These are phyloP conservation scores for Lumnitzera racemosa DNA, from an alignment of 345 rosid species.

Conservation along the genomic window DNA sequence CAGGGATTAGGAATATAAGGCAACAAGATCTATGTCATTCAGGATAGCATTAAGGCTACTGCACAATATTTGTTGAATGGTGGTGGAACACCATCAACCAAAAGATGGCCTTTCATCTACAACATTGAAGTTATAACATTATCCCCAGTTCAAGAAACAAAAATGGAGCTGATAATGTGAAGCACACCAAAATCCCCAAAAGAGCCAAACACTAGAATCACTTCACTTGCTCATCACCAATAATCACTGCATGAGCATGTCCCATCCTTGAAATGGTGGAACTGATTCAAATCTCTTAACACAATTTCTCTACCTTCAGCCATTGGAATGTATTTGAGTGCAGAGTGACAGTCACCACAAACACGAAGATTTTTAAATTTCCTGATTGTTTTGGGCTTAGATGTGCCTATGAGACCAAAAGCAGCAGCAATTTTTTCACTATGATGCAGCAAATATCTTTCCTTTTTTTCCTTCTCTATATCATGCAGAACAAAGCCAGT, in stretches of 20 bases:
- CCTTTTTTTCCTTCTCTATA: slow-evolving; percentile 52
- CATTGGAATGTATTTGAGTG: slow-evolving; percentile 46
- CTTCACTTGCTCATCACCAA: slow-evolving; percentile 25
- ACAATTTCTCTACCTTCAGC: slow-evolving; percentile 50
- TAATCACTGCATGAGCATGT: slow-evolving; percentile 68
- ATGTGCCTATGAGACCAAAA: slow-evolving; percentile 51
- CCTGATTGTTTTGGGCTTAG: slow-evolving; percentile 41
- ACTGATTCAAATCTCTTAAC: slow-evolving; percentile 62
- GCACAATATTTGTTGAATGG: no score
- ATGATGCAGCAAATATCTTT: slow-evolving; percentile 51
- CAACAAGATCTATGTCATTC: no score
- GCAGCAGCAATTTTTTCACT: slow-evolving; percentile 78
- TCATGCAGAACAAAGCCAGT: slow-evolving; percentile 73
- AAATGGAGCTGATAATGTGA: no score
- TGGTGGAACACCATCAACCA: no score
- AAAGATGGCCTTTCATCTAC: no score
- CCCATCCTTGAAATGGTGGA: slow-evolving; percentile 67
- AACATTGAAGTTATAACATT: no score
- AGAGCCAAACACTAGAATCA: no score
- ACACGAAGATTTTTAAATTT: slow-evolving; percentile 60
- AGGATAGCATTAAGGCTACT: no score
- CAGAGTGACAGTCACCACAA: slow-evolving; percentile 62
- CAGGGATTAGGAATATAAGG: no score
- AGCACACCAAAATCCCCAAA: no score
- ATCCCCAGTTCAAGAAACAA: no score